Conservation (phyloP, 805 yeast species). For the Wickerhamomyces queroliae region DNA sequence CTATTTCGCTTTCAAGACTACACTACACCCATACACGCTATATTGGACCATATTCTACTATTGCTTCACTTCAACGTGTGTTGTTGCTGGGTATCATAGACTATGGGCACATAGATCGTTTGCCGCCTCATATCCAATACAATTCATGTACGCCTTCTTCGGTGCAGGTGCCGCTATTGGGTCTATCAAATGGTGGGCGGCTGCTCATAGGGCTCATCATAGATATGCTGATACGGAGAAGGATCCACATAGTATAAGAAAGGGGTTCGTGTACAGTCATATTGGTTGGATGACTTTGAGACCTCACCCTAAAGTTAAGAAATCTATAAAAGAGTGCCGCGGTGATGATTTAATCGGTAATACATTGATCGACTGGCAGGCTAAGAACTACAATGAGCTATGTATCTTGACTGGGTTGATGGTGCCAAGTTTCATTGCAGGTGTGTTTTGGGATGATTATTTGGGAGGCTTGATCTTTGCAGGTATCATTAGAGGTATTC, state of each 20-base stretch:
- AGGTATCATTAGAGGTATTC: constrained; percentile 65
- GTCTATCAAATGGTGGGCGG: constrained; percentile 72
- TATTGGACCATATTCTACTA: constrained; percentile 51
- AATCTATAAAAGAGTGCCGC: constrained; percentile 24
- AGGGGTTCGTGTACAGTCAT: constrained; percentile 79
- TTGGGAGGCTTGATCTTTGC: constrained; percentile 74
- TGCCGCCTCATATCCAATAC: constrained; percentile 38
- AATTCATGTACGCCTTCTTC: constrained; percentile 45
- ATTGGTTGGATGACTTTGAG: constrained; percentile 80
- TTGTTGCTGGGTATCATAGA: constrained; percentile 82
- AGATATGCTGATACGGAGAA: constrained; percentile 80
- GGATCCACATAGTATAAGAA: constrained; percentile 82
- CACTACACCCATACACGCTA: constrained; percentile 45
- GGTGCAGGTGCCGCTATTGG: constrained; percentile 78
- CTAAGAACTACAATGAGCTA: constrained; percentile 37
- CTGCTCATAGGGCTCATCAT: constrained; percentile 86
- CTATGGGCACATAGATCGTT: constrained; percentile 63
- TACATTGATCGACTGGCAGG: constrained; percentile 35
- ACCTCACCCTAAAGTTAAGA: constrained; percentile 51
- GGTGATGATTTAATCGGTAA: constrained; percentile 62
- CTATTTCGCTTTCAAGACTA: constrained; percentile 33
- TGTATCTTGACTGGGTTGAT: constrained; percentile 46
- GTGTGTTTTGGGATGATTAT: constrained; percentile 66
- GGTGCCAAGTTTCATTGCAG: constrained; percentile 62
- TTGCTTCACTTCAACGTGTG: constrained; percentile 56